phyloP scores from a whole-genome alignment of 495 filamentous ascomycete species.

The Choiromyces venosus region DNA sequence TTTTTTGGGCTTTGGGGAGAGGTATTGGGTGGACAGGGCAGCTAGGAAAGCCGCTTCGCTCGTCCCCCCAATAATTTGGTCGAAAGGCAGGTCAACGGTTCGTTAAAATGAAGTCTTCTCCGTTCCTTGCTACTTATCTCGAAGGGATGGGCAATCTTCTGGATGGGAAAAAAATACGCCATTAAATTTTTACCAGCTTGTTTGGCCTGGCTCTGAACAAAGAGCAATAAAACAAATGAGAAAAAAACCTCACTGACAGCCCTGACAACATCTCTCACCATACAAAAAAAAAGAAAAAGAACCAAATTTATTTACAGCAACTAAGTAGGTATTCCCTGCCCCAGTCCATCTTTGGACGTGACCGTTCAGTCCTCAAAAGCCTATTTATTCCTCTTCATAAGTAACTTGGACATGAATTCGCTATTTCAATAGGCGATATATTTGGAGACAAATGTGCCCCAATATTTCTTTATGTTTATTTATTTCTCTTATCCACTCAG shows the following conservation, averaged over 20 bases:
- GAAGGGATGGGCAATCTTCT: neutral
- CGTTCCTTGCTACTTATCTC: neutral
- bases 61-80: neutral
- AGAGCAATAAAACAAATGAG: neutral
- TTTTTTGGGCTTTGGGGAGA: neutral
- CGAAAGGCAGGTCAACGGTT: neutral
- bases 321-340: neutral
- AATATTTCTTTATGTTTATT: neutral
- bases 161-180: neutral
- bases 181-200: neutral
- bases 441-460: neutral
- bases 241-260: neutral
- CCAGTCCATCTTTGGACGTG: neutral
- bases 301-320: neutral
- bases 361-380: neutral
- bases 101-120: neutral
- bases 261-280: neutral
- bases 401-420: neutral
- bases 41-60: neutral
- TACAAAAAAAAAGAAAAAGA: no score
- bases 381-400: neutral
- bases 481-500: neutral
- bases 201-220: neutral
- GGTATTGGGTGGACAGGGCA: neutral
- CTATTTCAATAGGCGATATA: neutral